Evolutionary conservation across 441 rosid genomes (phyloP).

Genomic region (Breynia disticha): DNA sequence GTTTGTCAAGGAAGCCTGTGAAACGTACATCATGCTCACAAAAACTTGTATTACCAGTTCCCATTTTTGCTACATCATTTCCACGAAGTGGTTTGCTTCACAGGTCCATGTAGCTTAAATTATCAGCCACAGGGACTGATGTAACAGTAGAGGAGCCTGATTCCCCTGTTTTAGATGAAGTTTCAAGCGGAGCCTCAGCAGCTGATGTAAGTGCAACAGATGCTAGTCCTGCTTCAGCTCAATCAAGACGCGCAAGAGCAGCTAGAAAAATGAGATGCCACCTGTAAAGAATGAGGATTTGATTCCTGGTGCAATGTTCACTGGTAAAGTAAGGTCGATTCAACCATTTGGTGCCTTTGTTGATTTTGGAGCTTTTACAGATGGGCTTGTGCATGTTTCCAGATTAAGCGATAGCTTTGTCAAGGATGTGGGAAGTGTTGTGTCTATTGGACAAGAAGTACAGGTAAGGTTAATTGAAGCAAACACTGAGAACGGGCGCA

Average conservation of each 20-base stretch:
- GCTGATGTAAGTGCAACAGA: constrained; percentile 28
- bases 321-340: constrained; percentile 82
- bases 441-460: constrained; percentile 89
- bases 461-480: constrained; percentile 75
- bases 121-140: constrained; percentile 61
- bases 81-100: constrained; percentile 29
- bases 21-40: constrained; percentile 23
- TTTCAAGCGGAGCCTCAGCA: constrained; percentile 26
- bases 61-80: constrained; percentile 43
- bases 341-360: constrained; percentile 96
- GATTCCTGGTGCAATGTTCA: constrained; percentile 65
- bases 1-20: constrained; percentile 38
- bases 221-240: constrained; percentile 29
- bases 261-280: constrained; percentile 76
- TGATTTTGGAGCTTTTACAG: constrained; percentile 88
- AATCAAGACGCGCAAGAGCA: constrained; percentile 40
- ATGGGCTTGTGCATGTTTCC: constrained; percentile 95
- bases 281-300: constrained; percentile 53
- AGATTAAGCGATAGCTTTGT: constrained; percentile 68
- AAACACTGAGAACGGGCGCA: constrained; percentile 60
- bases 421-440: constrained; percentile 76
- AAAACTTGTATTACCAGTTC: constrained; percentile 38
- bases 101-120: constrained; percentile 19
- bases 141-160: constrained; percentile 61
- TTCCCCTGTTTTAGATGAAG: constrained; percentile 36